Evolutionary conservation across 1,139 yeast species (phyloP).

Genomic region (Yamadazyma buinensis): DNA sequence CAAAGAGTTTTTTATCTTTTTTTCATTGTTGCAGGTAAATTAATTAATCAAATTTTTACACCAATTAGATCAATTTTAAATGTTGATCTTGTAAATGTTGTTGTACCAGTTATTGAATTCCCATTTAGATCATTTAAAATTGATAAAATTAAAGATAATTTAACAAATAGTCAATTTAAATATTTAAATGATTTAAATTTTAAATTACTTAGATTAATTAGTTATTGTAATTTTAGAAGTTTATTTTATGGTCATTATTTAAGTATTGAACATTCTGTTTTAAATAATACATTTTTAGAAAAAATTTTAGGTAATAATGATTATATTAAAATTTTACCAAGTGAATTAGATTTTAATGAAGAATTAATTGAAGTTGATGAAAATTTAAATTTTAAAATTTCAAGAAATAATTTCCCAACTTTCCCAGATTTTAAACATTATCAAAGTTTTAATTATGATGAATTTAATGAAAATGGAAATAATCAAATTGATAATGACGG

Average conservation of each 20-base stretch:
- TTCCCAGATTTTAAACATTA: conserved; percentile 18
- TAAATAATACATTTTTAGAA: conserved; percentile 18
- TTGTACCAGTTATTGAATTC: conserved; percentile 31
- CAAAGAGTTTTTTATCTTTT: conserved; percentile 34
- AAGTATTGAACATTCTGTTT: conserved; percentile 16
- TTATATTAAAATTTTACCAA: conserved; percentile 18
- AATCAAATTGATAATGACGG: background rate
- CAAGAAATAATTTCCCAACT: conserved; percentile 21
- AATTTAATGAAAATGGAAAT: background rate
- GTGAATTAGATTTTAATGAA: conserved; percentile 22
- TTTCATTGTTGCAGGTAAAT: conserved; percentile 32
- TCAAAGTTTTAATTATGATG: background rate
- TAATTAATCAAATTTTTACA: conserved; percentile 30
- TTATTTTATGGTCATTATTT: conserved; percentile 24
- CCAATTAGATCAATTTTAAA: conserved; percentile 32
- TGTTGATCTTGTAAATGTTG: conserved; percentile 33
- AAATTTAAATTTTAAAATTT: conserved; percentile 14
- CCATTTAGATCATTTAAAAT: conserved; percentile 21
- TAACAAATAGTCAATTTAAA: conserved; percentile 16
- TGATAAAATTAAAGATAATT: conserved; percentile 12
- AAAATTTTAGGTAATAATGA: conserved; percentile 18
- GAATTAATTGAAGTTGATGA: conserved; percentile 12
- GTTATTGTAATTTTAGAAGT: conserved; percentile 27
- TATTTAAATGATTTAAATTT: conserved; percentile 17
- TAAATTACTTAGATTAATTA: conserved; percentile 23